Conservation (phyloP, 1,284 basidiomycete genomes). For the Melampsora americana region DNA sequence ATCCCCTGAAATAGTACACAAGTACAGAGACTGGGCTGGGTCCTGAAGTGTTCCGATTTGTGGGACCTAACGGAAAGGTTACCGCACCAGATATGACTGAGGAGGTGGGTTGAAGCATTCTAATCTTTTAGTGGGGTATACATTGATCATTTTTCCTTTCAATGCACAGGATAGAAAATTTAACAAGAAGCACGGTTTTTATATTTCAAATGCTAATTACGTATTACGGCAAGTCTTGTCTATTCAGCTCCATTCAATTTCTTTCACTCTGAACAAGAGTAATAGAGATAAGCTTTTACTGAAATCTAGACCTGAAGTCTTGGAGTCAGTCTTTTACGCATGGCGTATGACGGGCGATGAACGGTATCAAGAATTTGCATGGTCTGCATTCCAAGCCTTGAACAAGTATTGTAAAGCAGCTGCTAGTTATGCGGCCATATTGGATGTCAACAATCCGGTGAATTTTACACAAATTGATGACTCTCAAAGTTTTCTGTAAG, state of each 20-base stretch:
- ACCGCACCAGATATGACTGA: neutral
- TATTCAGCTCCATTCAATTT: neutral
- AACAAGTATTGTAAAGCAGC: constrained; percentile 40
- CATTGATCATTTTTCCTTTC: neutral
- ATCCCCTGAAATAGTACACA: constrained; percentile 16
- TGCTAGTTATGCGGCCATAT: constrained; percentile 17
- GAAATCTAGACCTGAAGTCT: constrained; percentile 31
- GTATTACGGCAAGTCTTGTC: constrained; percentile 17
- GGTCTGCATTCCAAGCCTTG: constrained; percentile 22
- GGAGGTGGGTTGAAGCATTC: neutral
- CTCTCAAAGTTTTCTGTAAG: constrained; percentile 42
- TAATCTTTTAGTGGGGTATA: neutral
- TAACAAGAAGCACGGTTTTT: constrained; percentile 16
- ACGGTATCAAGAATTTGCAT: constrained; percentile 34
- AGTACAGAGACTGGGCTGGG: constrained; percentile 39
- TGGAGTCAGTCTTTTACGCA: constrained; percentile 42
- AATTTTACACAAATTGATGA: neutral
- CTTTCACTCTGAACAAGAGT: no score
- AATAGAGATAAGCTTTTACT: neutral
- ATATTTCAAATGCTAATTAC: constrained; percentile 17
- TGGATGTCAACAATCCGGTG: constrained; percentile 11
- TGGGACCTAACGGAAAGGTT: constrained; percentile 22
- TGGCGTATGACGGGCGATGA: constrained; percentile 38
- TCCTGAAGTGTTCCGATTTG: constrained; percentile 36
- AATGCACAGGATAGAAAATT: neutral